Conservation (phyloP, 106 monocot genomes). For the Dendrobium officinale region DNA sequence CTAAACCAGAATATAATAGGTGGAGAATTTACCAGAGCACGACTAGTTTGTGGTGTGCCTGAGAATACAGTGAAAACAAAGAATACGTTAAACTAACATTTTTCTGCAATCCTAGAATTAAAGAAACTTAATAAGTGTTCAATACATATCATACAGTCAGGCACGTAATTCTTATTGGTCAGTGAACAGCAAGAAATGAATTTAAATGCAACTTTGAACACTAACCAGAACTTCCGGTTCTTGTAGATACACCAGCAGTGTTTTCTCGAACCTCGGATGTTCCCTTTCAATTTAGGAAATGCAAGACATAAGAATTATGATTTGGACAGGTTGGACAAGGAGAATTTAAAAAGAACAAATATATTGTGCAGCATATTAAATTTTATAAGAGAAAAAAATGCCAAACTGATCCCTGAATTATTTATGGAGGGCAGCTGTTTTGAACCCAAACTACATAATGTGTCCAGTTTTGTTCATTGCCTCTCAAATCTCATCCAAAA, state of each 20-base stretch:
- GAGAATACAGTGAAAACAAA: constrained; percentile 10
- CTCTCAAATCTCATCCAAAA: no score
- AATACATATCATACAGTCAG: neutral
- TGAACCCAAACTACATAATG: no score
- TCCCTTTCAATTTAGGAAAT: constrained; percentile 22
- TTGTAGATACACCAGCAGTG: constrained; percentile 18
- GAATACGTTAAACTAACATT: neutral
- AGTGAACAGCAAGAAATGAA: neutral
- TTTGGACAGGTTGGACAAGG: neutral
- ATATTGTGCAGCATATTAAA: neutral
- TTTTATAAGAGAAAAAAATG: no score
- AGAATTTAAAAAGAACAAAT: neutral
- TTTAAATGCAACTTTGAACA: constrained; percentile 5
- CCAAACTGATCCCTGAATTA: no score
- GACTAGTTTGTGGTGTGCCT: constrained; percentile 22
- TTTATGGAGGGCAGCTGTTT: no score
- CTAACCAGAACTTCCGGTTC: constrained; percentile 42
- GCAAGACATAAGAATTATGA: neutral
- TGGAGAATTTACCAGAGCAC: constrained; percentile 22
- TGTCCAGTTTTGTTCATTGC: no score
- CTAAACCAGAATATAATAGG: neutral
- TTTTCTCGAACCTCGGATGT: constrained; percentile 29
- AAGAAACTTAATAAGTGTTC: neutral
- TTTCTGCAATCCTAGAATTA: neutral
- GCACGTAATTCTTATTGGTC: no score